Evolutionary conservation across 2,329 filamentous ascomycete species (phyloP).

Genomic region (Talaromyces sp.): DNA sequence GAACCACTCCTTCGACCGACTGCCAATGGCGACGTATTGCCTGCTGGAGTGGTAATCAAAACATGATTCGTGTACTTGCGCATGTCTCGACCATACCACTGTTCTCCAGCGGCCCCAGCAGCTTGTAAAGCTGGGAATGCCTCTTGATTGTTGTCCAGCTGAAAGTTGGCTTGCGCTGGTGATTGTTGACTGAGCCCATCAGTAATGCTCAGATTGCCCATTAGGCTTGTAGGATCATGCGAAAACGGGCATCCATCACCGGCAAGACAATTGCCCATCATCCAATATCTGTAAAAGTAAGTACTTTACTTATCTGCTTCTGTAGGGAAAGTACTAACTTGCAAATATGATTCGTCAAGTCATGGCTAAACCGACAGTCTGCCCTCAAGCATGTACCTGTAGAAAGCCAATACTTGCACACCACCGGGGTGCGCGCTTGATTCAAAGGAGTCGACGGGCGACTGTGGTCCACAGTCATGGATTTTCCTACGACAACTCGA

Average conservation of each 20-base stretch:
- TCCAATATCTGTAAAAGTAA: constrained; percentile 63
- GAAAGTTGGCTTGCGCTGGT: constrained; percentile 66
- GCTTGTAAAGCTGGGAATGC: constrained; percentile 75
- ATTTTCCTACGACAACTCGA: constrained; percentile 80
- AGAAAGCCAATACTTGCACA: constrained; percentile 96
- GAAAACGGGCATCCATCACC: constrained; percentile 95
- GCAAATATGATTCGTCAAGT: constrained; percentile 93
- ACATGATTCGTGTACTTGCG: constrained; percentile 45
- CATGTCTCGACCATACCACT: constrained; percentile 51
- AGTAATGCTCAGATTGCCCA: constrained; percentile 75
- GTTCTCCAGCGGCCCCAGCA: constrained; percentile 57
- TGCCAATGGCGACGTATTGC: constrained; percentile 25
- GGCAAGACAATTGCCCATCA: constrained; percentile 91
- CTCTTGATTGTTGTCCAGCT: constrained; percentile 72
- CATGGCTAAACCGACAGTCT: constrained; percentile 95
- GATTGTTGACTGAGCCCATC: constrained; percentile 46
- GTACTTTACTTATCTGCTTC: not conserved
- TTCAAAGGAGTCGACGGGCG: constrained; percentile 73
- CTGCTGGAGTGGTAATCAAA: constrained; percentile 47
- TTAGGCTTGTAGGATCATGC: constrained; percentile 83
- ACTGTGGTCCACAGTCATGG: constrained; percentile 68
- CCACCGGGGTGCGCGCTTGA: constrained; percentile 72
- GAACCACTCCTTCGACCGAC: constrained; percentile 37
- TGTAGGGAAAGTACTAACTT: constrained; percentile 61
- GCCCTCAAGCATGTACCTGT: constrained; percentile 93